phyloP scores from a whole-genome alignment of 768 basidiomycete genomes.

The Amanita jacksonii region DNA sequence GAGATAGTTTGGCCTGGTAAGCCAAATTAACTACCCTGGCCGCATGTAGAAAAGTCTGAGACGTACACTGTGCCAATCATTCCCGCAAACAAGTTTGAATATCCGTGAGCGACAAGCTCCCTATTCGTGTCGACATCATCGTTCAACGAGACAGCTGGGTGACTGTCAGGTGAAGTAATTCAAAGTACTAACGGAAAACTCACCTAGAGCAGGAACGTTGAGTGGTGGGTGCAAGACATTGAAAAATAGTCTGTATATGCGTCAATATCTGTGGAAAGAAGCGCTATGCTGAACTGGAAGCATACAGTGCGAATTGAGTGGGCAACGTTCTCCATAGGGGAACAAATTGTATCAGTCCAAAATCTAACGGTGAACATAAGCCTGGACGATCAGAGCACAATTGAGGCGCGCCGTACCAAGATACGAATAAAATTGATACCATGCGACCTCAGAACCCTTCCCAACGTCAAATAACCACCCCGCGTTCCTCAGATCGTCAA shows the following conservation, averaged over 20 bases:
- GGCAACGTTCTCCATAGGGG: constrained; percentile 80
- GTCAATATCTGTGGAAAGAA: not conserved
- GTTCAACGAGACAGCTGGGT: constrained; percentile 73
- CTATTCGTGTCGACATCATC: constrained; percentile 86
- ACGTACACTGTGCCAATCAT: constrained; percentile 71
- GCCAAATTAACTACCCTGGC: too few relatives aligned
- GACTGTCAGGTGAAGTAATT: too few relatives aligned
- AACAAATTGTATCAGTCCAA: constrained; percentile 44
- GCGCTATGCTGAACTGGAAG: too few relatives aligned
- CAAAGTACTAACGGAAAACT: constrained; percentile 16
- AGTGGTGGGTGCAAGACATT: constrained; percentile 79
- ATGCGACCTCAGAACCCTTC: constrained; percentile 29
- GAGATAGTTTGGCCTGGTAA: constrained; percentile 65
- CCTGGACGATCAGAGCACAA: not conserved
- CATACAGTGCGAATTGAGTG: constrained; percentile 87
- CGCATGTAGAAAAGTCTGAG: not conserved
- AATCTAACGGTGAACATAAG: constrained; percentile 34
- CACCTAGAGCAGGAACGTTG: constrained; percentile 84
- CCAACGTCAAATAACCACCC: constrained; percentile 88
- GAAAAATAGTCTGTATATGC: constrained; percentile 54
- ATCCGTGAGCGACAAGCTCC: constrained; percentile 88
- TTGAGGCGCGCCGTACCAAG: constrained; percentile 39
- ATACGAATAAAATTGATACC: constrained; percentile 84
- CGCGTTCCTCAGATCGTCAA: constrained; percentile 43
- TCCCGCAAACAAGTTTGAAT: constrained; percentile 82